Percentiles rank a stretch among this genome's conserved stretches.
Evolutionary conservation across 1,139 yeast genomes (phyloP).

Genomic region (Saccharomyces hybrid): DNA sequence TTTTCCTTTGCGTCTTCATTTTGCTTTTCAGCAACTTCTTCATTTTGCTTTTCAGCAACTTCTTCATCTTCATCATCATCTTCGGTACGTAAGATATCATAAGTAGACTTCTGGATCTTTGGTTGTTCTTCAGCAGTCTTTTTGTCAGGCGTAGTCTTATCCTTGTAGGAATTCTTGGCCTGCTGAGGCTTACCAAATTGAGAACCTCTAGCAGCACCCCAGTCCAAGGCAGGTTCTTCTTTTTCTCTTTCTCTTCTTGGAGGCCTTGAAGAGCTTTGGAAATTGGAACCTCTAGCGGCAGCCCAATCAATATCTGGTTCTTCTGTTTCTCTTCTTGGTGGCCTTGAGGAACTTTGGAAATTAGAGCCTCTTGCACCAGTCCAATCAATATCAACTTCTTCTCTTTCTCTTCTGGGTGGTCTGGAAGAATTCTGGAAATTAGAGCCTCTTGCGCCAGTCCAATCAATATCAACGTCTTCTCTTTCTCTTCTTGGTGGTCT

Average conservation of each 20-base stretch:
- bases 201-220: conserved; percentile 24
- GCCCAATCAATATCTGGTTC: conserved; percentile 36
- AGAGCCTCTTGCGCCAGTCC: conserved; percentile 37
- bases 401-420: conserved; percentile 20
- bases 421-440: conserved; percentile 13
- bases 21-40: no score
- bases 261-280: conserved; percentile 29
- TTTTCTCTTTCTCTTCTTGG: no score
- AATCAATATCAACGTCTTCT: conserved; percentile 37
- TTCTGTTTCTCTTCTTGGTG: conserved; percentile 27
- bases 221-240: conserved; percentile 14
- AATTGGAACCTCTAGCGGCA: conserved; percentile 37
- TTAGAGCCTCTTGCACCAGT: conserved; percentile 40
- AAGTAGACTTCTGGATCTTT: conserved; percentile 49
- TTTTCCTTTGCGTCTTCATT: no score
- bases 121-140: conserved; percentile 33
- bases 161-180: conserved; percentile 19
- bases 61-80: no score
- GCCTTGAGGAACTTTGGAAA: conserved; percentile 26
- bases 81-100: no score
- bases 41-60: no score
- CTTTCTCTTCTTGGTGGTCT: no score
- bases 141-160: conserved; percentile 20
- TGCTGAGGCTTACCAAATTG: conserved; percentile 20
- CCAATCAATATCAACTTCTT: conserved; percentile 58